Evolutionary conservation across 139 green algal species (phyloP).

Genomic region (Limnomonas spitsbergensis): DNA sequence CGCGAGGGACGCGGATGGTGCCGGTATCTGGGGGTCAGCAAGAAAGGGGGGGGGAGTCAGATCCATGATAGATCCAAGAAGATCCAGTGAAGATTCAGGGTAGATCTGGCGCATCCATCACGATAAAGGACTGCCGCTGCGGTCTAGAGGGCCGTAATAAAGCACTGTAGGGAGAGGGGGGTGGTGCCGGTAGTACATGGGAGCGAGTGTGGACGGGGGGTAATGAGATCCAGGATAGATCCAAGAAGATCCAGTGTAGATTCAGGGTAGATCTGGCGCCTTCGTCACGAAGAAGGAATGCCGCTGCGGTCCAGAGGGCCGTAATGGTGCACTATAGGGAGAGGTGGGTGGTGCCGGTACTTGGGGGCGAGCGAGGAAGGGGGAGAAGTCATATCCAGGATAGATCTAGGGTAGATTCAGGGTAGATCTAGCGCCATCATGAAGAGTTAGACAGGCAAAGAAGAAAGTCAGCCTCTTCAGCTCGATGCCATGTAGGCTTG

Average conservation of each 20-base stretch:
- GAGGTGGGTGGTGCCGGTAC: constrained; percentile 53
- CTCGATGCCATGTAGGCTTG: too few relatives aligned
- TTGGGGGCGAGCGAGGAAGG: constrained; percentile 24
- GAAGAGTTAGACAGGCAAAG: constrained; percentile 57
- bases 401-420: background rate
- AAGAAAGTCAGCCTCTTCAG: too few relatives aligned
- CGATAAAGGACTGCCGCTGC: constrained; percentile 74
- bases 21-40: constrained; percentile 42
- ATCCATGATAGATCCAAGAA: background rate
- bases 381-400: background rate
- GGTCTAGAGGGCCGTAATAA: constrained; percentile 20
- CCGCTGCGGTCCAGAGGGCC: constrained; percentile 36
- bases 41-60: background rate
- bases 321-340: constrained; percentile 46
- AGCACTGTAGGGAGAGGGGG: constrained; percentile 54
- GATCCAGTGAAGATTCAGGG: constrained; percentile 1
- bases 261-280: constrained; percentile 68
- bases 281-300: constrained; percentile 93
- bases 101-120: constrained; percentile 92
- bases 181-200: constrained; percentile 54
- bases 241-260: background rate
- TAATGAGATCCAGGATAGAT: background rate
- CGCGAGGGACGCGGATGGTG: constrained; percentile 63
- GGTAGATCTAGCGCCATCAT: constrained; percentile 88
- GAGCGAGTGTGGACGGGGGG: background rate